Evolutionary conservation across 2,329 filamentous ascomycete genomes (phyloP).

Genomic region (Ramularia collo-cygni): DNA sequence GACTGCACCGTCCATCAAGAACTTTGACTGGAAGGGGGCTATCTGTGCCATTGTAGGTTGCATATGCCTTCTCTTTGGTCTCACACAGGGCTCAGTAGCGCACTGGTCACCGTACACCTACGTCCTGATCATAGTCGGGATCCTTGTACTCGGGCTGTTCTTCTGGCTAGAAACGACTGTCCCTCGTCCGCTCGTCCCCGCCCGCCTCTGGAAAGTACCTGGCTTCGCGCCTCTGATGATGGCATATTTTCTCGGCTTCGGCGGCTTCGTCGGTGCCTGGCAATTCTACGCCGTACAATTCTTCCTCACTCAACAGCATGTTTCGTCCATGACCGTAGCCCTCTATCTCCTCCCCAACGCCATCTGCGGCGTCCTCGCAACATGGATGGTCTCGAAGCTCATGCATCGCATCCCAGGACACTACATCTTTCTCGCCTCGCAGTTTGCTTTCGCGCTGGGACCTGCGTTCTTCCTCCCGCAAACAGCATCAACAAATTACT

Average conservation of each 20-base stretch:
- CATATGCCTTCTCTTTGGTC: constrained; percentile 31
- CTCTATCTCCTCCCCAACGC: constrained; percentile 42
- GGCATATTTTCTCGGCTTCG: constrained; percentile 39
- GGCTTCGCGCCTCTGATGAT: constrained; percentile 40
- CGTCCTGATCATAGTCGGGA: constrained; percentile 28
- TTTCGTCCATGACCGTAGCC: constrained; percentile 35
- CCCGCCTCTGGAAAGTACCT: constrained; percentile 37
- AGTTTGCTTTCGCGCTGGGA: constrained; percentile 34
- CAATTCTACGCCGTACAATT: constrained; percentile 37
- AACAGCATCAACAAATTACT: constrained; percentile 37
- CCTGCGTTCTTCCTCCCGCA: constrained; percentile 38
- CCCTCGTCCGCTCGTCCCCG: constrained; percentile 29
- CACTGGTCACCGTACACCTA: constrained; percentile 35
- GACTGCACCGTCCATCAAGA: constrained; percentile 17
- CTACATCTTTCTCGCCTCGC: constrained; percentile 41
- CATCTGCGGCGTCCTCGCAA: constrained; percentile 39
- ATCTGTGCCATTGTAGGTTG: constrained; percentile 26
- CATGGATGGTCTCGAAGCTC: constrained; percentile 41
- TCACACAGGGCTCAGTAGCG: constrained; percentile 31
- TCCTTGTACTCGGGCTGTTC: constrained; percentile 27
- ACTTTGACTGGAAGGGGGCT: constrained; percentile 30
- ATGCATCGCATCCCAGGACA: constrained; percentile 42
- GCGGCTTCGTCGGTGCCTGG: constrained; percentile 24
- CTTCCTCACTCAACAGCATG: constrained; percentile 34
- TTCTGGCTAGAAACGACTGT: constrained; percentile 29